Percentiles rank a stretch among this genome's conserved stretches.
Evolutionary conservation across 805 yeast species (phyloP).

Genomic region (Cyberlindnera nakhonratchasimensis): DNA sequence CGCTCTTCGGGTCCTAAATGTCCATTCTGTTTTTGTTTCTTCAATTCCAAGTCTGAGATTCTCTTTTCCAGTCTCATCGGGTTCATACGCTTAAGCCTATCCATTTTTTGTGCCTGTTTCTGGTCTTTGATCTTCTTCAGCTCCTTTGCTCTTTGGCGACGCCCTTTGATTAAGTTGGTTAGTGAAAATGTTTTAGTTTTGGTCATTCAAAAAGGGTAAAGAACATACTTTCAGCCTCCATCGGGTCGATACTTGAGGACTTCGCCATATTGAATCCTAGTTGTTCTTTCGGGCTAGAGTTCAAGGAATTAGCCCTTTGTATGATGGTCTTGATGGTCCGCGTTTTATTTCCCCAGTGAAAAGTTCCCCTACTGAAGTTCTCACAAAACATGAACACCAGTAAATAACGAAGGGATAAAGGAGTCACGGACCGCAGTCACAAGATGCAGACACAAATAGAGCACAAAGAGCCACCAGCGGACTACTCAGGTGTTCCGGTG

Average conservation of each 20-base stretch:
- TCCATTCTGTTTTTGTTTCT: slow-evolving; percentile 34
- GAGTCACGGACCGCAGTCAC: not conserved
- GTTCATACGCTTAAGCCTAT: slow-evolving; percentile 15
- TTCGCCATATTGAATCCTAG: slow-evolving; percentile 15
- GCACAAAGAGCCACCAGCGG: slow-evolving; percentile 19
- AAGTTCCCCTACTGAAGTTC: too few relatives aligned
- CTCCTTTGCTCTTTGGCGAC: slow-evolving; percentile 21
- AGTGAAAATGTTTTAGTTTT: not conserved
- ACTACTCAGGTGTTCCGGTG: slow-evolving; percentile 50
- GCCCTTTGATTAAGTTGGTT: slow-evolving; percentile 16
- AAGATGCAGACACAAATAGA: slow-evolving; percentile 6
- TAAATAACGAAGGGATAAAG: not conserved
- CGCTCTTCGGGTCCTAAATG: slow-evolving; percentile 33
- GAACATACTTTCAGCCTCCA: slow-evolving; percentile 20
- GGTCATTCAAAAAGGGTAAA: not conserved
- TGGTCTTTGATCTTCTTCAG: slow-evolving; percentile 10
- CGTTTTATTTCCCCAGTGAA: too few relatives aligned
- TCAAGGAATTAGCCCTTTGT: too few relatives aligned
- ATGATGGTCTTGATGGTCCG: too few relatives aligned
- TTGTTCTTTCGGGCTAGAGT: too few relatives aligned
- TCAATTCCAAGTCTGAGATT: slow-evolving; percentile 26
- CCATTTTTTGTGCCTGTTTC: slow-evolving; percentile 6
- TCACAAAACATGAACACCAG: not conserved
- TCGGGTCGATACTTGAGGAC: slow-evolving; percentile 3
- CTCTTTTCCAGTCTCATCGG: slow-evolving; percentile 22